Percentiles rank a stretch among this genome's conserved stretches.
Conservation (phyloP, 2,329 filamentous ascomycete species). For the Xylaria sp. region DNA sequence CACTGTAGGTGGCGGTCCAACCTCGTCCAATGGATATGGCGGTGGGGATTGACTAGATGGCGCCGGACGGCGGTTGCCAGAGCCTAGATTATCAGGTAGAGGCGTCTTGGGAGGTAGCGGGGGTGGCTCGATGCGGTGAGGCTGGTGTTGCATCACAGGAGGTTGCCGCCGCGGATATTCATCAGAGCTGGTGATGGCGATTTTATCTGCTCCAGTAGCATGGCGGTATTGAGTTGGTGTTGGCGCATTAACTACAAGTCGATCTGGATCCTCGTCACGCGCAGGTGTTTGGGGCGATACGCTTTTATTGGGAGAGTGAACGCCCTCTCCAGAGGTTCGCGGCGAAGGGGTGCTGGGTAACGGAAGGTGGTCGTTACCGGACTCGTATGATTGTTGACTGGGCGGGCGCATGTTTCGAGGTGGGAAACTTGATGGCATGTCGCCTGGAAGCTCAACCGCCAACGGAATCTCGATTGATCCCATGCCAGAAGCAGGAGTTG, state of each 20-base stretch:
- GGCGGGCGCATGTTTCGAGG: conserved; percentile 51
- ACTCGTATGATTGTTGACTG: conserved; percentile 67
- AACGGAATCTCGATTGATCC: conserved; percentile 58
- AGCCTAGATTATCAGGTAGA: conserved; percentile 62
- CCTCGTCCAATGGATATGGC: conserved; percentile 82
- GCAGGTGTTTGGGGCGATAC: conserved; percentile 49
- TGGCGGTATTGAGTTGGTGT: conserved; percentile 68
- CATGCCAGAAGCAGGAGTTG: conserved; percentile 50
- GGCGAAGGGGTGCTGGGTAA: conserved; percentile 59
- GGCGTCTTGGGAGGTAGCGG: conserved; percentile 83
- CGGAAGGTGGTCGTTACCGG: conserved; percentile 62
- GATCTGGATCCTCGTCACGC: conserved; percentile 59
- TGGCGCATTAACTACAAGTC: conserved; percentile 65
- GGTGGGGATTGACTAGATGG: conserved; percentile 53
- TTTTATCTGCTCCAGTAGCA: conserved; percentile 73
- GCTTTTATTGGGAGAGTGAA: conserved; percentile 50
- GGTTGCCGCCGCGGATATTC: conserved; percentile 62
- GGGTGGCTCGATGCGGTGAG: conserved; percentile 68
- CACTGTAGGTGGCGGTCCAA: conserved; percentile 83
- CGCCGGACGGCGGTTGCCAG: conserved; percentile 50
- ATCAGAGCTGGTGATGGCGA: conserved; percentile 69
- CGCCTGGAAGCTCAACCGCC: conserved; percentile 68
- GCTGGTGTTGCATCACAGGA: conserved; percentile 46
- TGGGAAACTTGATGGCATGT: conserved; percentile 57
- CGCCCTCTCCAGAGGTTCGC: conserved; percentile 61